A percentile compares a stretch with the other conserved stretches of the same genome.
Evolutionary conservation across 768 basidiomycete genomes (phyloP).

Genomic region (Rhizopogon sp.): DNA sequence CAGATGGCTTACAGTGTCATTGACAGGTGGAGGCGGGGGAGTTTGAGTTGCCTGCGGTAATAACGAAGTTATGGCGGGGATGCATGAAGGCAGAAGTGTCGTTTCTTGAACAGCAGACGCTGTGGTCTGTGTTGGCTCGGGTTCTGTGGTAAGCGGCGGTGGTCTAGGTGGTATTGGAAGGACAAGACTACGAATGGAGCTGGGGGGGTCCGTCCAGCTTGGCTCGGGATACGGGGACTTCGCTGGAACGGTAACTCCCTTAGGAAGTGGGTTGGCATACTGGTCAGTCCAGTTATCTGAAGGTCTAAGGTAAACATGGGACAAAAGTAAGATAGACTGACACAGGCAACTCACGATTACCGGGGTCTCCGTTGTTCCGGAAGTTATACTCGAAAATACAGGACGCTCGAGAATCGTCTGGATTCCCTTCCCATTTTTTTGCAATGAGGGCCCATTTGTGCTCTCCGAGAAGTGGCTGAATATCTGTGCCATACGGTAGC

Average conservation of each 20-base stretch:
- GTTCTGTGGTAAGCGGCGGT: neutral
- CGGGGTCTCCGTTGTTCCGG: constrained; percentile 25
- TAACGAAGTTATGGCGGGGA: too few relatives aligned
- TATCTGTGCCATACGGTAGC: constrained; percentile 15
- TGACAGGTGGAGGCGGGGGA: neutral
- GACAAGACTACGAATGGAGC: constrained; percentile 16
- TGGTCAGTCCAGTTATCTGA: constrained; percentile 23
- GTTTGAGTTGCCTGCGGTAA: too few relatives aligned
- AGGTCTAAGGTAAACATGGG: neutral
- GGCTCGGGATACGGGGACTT: constrained; percentile 24
- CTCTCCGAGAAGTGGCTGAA: constrained; percentile 23
- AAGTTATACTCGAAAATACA: constrained; percentile 25
- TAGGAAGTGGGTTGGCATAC: constrained; percentile 10
- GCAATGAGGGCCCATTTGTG: constrained; percentile 18
- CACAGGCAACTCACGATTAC: constrained; percentile 18
- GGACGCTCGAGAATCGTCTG: constrained; percentile 13
- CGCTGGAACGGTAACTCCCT: constrained; percentile 6
- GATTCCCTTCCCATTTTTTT: constrained; percentile 6
- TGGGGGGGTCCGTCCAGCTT: constrained; percentile 16
- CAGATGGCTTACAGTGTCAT: neutral
- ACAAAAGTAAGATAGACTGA: neutral
- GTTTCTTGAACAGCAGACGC: neutral
- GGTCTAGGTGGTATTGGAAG: constrained; percentile 11
- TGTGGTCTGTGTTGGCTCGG: neutral
- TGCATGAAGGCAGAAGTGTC: neutral